These are phyloP conservation scores for Metarhizium rileyi DNA, from an alignment of 2,329 filamentous ascomycete species.

Conservation along the genomic window DNA sequence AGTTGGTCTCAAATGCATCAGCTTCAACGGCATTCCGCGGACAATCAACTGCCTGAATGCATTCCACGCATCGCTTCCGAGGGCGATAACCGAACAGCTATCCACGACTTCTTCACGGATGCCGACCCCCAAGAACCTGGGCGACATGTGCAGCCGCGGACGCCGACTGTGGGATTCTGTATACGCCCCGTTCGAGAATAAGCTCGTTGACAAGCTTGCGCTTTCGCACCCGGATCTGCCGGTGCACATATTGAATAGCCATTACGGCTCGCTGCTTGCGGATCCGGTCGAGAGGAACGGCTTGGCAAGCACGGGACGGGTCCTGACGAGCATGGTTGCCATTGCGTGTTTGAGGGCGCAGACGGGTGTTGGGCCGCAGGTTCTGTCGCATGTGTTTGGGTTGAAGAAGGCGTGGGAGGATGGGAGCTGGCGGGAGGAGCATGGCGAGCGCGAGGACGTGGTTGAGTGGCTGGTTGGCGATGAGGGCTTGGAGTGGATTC, in stretches of 20 bases:
- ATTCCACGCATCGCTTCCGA: constrained; percentile 55
- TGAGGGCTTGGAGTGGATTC: constrained; percentile 37
- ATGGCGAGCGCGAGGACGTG: constrained; percentile 24
- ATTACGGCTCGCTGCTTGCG: constrained; percentile 65
- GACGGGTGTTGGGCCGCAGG: constrained; percentile 74
- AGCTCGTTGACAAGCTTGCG: constrained; percentile 61
- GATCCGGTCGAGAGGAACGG: constrained; percentile 46
- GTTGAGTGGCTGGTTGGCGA: constrained; percentile 33
- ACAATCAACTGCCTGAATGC: constrained; percentile 74
- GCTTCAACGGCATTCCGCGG: constrained; percentile 73
- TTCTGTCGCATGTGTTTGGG: constrained; percentile 72
- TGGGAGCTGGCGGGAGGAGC: constrained; percentile 37
- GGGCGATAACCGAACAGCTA: constrained; percentile 42
- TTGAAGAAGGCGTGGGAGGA: constrained; percentile 67
- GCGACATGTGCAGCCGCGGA: constrained; percentile 47
- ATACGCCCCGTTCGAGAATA: constrained; percentile 64
- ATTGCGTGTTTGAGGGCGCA: constrained; percentile 68
- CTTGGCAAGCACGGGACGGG: constrained; percentile 50
- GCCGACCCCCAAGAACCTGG: constrained; percentile 42
- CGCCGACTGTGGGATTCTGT: constrained; percentile 63
- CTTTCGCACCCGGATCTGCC: constrained; percentile 74
- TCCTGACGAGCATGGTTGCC: constrained; percentile 64
- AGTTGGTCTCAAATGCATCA: constrained; percentile 67
- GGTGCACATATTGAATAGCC: constrained; percentile 64
- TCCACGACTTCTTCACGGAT: constrained; percentile 46